Evolutionary conservation across 495 filamentous ascomycete species (phyloP).

Genomic region (Neurospora sp.): DNA sequence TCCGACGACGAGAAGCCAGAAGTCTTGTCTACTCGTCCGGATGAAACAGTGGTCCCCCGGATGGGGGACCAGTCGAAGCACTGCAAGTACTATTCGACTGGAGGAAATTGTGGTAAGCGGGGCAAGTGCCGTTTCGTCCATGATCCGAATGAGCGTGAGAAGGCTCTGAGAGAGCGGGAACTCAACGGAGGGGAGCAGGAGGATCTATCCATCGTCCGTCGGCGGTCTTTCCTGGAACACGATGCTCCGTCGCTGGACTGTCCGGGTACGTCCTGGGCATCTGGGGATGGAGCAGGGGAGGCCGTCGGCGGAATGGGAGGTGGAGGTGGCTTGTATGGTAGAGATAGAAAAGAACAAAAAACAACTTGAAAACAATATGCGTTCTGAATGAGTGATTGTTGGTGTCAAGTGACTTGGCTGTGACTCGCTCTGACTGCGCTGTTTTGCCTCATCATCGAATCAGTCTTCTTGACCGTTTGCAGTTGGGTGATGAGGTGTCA

Average conservation of each 20-base stretch:
- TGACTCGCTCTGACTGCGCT: background rate
- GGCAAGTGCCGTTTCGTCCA: conserved; percentile 56
- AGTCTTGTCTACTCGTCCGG: conserved; percentile 31
- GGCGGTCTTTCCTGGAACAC: background rate
- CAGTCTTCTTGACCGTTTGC: background rate
- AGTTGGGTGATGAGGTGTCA: background rate
- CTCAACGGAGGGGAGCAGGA: background rate
- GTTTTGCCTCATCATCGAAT: background rate
- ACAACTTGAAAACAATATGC: background rate
- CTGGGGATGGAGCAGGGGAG: background rate
- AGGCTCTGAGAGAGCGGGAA: conserved; percentile 2
- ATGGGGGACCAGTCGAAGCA: conserved; percentile 42
- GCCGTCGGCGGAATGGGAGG: background rate
- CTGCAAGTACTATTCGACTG: conserved; percentile 52
- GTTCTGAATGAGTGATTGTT: background rate
- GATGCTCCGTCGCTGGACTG: background rate
- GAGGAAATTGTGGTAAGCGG: conserved; percentile 52
- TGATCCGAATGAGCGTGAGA: conserved; percentile 41
- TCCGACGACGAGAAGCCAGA: conserved; percentile 41
- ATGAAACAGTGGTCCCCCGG: conserved; percentile 25
- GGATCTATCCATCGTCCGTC: background rate
- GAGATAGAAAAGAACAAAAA: background rate
- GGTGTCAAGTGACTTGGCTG: background rate
- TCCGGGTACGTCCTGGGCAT: background rate
- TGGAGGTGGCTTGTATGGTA: background rate